A percentile compares a stretch with the other conserved stretches of the same genome.
phyloP scores from a whole-genome alignment of 805 yeast species.

The Komagataella populi region DNA sequence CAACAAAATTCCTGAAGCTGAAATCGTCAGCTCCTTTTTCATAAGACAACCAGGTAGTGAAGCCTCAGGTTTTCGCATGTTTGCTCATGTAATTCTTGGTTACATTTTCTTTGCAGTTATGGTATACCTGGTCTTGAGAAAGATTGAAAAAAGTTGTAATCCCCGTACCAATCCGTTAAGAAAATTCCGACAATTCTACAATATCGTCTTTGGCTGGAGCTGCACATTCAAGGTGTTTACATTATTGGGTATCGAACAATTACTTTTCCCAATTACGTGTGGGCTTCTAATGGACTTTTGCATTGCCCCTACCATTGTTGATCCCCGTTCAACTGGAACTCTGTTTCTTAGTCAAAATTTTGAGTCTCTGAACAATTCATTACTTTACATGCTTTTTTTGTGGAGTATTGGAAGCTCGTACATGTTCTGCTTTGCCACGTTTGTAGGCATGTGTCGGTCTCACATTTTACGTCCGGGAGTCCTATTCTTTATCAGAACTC shows the following conservation, averaged over 20 bases:
- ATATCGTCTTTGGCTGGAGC: slow-evolving; percentile 36
- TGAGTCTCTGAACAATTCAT: slow-evolving; percentile 1
- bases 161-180: slow-evolving; percentile 34
- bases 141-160: slow-evolving; percentile 15
- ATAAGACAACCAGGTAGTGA: neutral
- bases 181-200: slow-evolving; percentile 34
- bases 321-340: slow-evolving; percentile 1
- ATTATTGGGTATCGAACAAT: slow-evolving; percentile 65
- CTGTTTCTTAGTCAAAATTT: neutral
- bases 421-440: slow-evolving; percentile 80
- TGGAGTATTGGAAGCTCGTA: slow-evolving; percentile 75
- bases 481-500: slow-evolving; percentile 80
- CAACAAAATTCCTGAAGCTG: neutral
- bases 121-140: slow-evolving; percentile 9
- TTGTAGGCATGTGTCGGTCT: slow-evolving; percentile 70
- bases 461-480: slow-evolving; percentile 77
- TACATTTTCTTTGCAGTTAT: slow-evolving; percentile 5
- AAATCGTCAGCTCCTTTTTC: neutral
- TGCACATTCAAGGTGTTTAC: slow-evolving; percentile 63
- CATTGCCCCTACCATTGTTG: slow-evolving; percentile 38
- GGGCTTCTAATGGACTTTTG: slow-evolving; percentile 69
- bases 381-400: slow-evolving; percentile 1
- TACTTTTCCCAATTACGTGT: slow-evolving; percentile 79
- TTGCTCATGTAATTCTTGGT: slow-evolving; percentile 8
- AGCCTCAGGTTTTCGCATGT: neutral